Evolutionary conservation across 208 protist genomes (phyloP).

Genomic region (Phytomonas sp.): DNA sequence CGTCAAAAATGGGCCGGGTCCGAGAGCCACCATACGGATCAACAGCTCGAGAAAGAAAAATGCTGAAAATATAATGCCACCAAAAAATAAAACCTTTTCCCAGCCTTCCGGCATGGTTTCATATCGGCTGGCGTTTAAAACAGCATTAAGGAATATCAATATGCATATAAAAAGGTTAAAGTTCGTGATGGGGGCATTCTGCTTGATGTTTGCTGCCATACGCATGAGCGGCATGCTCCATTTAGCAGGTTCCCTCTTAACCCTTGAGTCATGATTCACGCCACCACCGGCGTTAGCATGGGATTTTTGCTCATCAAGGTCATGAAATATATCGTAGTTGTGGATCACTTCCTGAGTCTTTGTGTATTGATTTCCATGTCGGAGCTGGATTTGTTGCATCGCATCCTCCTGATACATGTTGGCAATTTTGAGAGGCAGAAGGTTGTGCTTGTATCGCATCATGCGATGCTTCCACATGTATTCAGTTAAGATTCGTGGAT

Average conservation of each 20-base stretch:
- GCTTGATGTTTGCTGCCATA: slow-evolving; percentile 81
- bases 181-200: slow-evolving; percentile 73
- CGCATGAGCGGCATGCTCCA: slow-evolving; percentile 48
- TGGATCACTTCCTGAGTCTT: slow-evolving; percentile 35
- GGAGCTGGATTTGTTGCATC: slow-evolving; percentile 47
- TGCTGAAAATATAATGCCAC: slow-evolving; percentile 66
- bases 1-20: slow-evolving; percentile 63
- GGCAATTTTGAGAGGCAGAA: slow-evolving; percentile 63
- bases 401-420: slow-evolving; percentile 79
- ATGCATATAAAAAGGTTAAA: slow-evolving; percentile 69
- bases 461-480: slow-evolving; percentile 83
- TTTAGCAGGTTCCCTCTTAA: slow-evolving; percentile 12
- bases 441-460: slow-evolving; percentile 68
- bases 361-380: slow-evolving; percentile 27
- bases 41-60: slow-evolving; percentile 83
- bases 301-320: slow-evolving; percentile 34
- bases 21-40: slow-evolving; percentile 71
- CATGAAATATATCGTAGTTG: slow-evolving; percentile 23
- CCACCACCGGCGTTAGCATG: slow-evolving; percentile 13
- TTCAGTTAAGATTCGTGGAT: slow-evolving; percentile 79
- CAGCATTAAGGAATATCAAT: slow-evolving; percentile 78
- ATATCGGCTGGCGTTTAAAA: slow-evolving; percentile 81
- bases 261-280: slow-evolving; percentile 8
- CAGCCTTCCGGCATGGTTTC: slow-evolving; percentile 73
- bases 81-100: slow-evolving; percentile 63